Base-by-base conservation (phyloP, 169 alveolate species). In the Plasmodium malariae region DNA sequence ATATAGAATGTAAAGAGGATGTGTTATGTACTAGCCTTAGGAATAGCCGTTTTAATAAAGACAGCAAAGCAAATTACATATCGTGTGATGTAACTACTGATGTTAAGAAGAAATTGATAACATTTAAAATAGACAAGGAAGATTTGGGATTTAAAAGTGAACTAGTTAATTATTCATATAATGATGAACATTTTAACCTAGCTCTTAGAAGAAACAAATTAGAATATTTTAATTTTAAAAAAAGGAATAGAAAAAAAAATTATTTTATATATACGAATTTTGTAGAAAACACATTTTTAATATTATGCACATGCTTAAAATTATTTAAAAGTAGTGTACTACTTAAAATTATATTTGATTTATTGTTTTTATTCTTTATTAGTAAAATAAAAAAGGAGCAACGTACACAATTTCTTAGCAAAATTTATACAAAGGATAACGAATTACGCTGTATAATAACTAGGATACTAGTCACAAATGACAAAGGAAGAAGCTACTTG, bases 331-430 rank as follows among this genome's bases (percentile, higher is more conserved):
- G 49, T 2, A 49, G 83, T 65, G 43, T 32, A 28, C 14, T 71
- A 28, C 60, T 83, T 37, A 45, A 45, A 54, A 26, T 49, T 1
- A 32, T 83, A 19, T 83, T 83, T 37, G 91, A 83, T 36, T 21
- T 83, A 19, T 67, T 83, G 60, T 83, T 83, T 83, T 57, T 67
- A 36, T 67, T 57, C 17, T 83, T 83, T 30, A 67, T 83, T 9
- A 17, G 49, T 28, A 48, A 60, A 67, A 67, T 83, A 12, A 45
- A 55, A 7, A 40, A 32, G 5, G 85, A 83, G 19, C 19, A 45
- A 26, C 19, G 65, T 14, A 5, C 11, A 24, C 49, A 30, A 0
- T 67, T 83, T 45, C 26, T 83, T n/a, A 43, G 69, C 2, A 14
- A 67, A 11, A 36, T 68, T 43, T 83, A 51, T 45, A 54, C 51